A percentile compares a stretch with the other conserved stretches of the same genome.
phyloP scores from a whole-genome alignment of 1,139 yeast genomes.

The Yamadazyma triangularis region DNA sequence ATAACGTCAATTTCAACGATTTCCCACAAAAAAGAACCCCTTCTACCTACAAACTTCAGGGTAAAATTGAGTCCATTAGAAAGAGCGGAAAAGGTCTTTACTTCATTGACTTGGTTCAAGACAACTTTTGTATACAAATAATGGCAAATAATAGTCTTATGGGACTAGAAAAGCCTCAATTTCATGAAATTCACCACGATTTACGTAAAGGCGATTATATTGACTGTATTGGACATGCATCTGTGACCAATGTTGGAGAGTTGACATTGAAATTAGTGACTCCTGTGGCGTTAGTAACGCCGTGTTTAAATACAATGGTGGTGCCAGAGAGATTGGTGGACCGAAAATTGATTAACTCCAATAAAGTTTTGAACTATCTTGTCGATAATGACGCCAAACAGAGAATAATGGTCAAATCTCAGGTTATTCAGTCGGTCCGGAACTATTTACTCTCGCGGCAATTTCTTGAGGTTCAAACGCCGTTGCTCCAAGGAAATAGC shows the following conservation, averaged over 20 bases:
- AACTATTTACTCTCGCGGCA: slow-evolving; percentile 48
- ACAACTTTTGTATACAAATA: slow-evolving; percentile 50
- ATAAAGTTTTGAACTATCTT: slow-evolving; percentile 72
- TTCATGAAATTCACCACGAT: slow-evolving; percentile 38
- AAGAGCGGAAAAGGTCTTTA: slow-evolving; percentile 62
- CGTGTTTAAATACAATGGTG: slow-evolving; percentile 56
- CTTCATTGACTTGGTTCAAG: slow-evolving; percentile 66
- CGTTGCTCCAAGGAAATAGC: slow-evolving; percentile 63
- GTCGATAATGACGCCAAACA: slow-evolving; percentile 45
- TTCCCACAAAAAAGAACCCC: slow-evolving; percentile 7
- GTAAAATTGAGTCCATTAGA: slow-evolving; percentile 54
- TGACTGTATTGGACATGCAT: slow-evolving; percentile 62
- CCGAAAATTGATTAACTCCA: slow-evolving; percentile 53
- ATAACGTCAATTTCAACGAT: slow-evolving; percentile 4
- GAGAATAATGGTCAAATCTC: slow-evolving; percentile 50
- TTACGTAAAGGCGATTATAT: slow-evolving; percentile 72
- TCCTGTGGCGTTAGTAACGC: slow-evolving; percentile 53
- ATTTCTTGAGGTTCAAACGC: slow-evolving; percentile 85
- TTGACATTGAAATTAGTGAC: slow-evolving; percentile 60
- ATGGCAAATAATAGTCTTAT: slow-evolving; percentile 53
- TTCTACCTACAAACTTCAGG: slow-evolving; percentile 32
- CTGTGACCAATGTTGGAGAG: slow-evolving; percentile 73
- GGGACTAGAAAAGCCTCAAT: slow-evolving; percentile 36
- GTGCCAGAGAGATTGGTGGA: slow-evolving; percentile 62
- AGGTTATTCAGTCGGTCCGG: slow-evolving; percentile 52